These are phyloP conservation scores for Mycena belliarum DNA, from an alignment of 768 basidiomycete genomes.

Conservation along the genomic window DNA sequence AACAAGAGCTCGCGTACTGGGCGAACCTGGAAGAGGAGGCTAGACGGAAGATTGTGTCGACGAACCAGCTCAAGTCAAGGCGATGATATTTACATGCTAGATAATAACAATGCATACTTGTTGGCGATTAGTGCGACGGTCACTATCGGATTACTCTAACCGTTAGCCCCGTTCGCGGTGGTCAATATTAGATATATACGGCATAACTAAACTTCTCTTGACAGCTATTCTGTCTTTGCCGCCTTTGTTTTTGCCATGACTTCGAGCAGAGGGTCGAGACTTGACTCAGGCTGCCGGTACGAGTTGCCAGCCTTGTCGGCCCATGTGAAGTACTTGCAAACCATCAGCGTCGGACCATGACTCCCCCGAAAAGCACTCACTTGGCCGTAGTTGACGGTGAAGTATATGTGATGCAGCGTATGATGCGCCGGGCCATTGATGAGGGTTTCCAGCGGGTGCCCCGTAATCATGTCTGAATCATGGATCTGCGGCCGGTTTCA, in stretches of 20 bases:
- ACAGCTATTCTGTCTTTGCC: conserved; percentile 18
- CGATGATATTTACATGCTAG: not conserved
- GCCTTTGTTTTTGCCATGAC: conserved; percentile 38
- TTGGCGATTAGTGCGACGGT: not conserved
- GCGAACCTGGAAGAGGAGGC: conserved; percentile 83
- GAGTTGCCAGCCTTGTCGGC: conserved; percentile 83
- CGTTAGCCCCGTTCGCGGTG: not conserved
- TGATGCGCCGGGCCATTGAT: conserved; percentile 99
- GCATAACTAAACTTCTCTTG: conserved; percentile 5
- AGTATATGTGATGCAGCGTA: conserved; percentile 95
- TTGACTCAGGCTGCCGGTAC: conserved; percentile 84
- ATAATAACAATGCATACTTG: not conserved
- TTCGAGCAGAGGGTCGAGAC: conserved; percentile 84
- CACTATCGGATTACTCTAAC: conserved; percentile 6
- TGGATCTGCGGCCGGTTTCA: conserved; percentile 67
- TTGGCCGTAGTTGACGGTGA: conserved; percentile 95
- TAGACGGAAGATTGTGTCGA: conserved; percentile 53
- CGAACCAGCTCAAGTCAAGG: conserved; percentile 28
- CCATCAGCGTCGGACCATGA: conserved; percentile 15
- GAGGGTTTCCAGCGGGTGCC: conserved; percentile 79
- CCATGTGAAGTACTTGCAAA: conserved; percentile 89
- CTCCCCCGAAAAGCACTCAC: conserved; percentile 36
- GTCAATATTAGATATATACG: conserved; percentile 10
- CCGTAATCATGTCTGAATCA: conserved; percentile 98
- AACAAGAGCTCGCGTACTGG: conserved; percentile 87